Conservation (phyloP, 139 green algal species). For the Tetratostichococcus sp. region DNA sequence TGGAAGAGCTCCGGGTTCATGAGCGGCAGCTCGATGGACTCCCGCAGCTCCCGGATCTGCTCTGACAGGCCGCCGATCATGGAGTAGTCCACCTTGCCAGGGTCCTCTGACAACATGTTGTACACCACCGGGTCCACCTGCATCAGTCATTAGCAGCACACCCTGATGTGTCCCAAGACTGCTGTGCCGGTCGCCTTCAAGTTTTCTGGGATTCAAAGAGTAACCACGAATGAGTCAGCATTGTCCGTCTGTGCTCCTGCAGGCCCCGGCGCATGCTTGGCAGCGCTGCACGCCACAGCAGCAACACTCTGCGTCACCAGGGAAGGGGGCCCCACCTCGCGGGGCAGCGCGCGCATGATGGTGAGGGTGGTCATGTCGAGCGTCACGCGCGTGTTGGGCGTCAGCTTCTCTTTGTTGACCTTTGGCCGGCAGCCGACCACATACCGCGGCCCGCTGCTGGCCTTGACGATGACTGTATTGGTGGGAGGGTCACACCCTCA, state of each 20-base stretch:
- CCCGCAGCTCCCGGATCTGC: conserved; percentile 91
- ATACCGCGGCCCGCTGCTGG: conserved; percentile 94
- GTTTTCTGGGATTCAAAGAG: no score
- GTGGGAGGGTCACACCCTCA: no score
- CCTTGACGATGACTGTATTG: conserved; percentile 98
- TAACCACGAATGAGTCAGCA: no score
- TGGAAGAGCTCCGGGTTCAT: conserved; percentile 99
- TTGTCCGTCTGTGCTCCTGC: no score
- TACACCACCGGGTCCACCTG: conserved; percentile 97
- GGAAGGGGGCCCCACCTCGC: no score
- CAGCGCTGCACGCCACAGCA: no score
- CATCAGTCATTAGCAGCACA: background rate
- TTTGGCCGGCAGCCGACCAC: conserved; percentile 96
- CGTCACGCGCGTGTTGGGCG: conserved; percentile 86
- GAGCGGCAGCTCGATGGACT: conserved; percentile 98
- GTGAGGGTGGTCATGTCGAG: conserved; percentile 99
- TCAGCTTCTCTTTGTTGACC: conserved; percentile 93
- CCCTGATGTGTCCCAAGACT: no score
- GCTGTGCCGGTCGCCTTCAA: no score
- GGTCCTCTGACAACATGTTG: conserved; percentile 98
- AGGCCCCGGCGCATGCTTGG: no score
- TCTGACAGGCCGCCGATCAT: conserved; percentile 93
- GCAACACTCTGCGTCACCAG: no score
- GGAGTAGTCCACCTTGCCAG: conserved; percentile 95
- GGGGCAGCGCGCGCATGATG: conserved; percentile 94